A percentile compares a stretch with the other conserved stretches of the same genome.
These are phyloP conservation scores for Globisporangium spiculum DNA, from an alignment of 352 stramenopile species.

Conservation along the genomic window DNA sequence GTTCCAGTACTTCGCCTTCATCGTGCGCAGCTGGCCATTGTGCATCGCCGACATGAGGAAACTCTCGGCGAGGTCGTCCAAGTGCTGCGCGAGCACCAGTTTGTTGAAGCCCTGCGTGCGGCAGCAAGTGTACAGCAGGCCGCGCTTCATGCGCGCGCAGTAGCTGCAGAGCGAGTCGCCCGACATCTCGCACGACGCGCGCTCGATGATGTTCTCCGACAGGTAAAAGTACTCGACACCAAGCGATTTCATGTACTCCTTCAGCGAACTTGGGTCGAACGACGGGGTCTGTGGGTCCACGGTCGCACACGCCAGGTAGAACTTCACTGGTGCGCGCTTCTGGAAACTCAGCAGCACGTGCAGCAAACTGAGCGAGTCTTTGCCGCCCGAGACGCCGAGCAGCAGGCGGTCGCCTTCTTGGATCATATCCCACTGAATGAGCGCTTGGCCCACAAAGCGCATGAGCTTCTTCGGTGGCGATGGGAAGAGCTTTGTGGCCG, in stretches of 20 bases:
- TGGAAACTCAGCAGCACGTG: constrained; percentile 95
- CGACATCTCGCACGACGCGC: constrained; percentile 83
- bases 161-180: constrained; percentile 95
- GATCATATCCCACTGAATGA: constrained; percentile 96
- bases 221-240: constrained; percentile 96
- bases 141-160: constrained; percentile 97
- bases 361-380: constrained; percentile 97
- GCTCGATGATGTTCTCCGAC: constrained; percentile 90
- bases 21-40: constrained; percentile 97
- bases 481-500: constrained; percentile 50
- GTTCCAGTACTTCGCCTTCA: constrained; percentile 99
- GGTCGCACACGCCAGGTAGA: constrained; percentile 94
- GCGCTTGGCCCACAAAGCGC: constrained; percentile 78
- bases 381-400: constrained; percentile 95
- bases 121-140: constrained; percentile 95
- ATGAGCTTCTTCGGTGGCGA: constrained; percentile 80
- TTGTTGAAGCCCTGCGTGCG: constrained; percentile 93
- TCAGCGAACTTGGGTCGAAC: constrained; percentile 96
- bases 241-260: constrained; percentile 94
- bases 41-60: constrained; percentile 99
- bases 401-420: constrained; percentile 94
- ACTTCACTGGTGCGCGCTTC: constrained; percentile 91
- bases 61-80: constrained; percentile 97
- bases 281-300: constrained; percentile 96
- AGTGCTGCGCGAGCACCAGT: constrained; percentile 94